Conservation (phyloP, 441 rosid species). For the Oxalis stricta region DNA sequence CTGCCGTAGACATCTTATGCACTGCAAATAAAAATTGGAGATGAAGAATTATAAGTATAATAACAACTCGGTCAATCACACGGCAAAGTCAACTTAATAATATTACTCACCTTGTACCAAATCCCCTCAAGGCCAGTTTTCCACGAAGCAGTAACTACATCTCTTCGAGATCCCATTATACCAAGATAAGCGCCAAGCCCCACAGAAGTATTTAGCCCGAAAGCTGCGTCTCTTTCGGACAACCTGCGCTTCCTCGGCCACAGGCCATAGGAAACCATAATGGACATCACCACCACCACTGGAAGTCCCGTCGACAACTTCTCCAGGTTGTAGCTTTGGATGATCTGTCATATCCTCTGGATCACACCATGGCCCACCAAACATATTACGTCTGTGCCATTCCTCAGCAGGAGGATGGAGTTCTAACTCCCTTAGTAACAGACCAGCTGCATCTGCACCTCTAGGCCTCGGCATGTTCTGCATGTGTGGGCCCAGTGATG, state of each 20-base stretch:
- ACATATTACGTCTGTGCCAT: constrained; percentile 96
- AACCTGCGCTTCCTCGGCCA: constrained; percentile 98
- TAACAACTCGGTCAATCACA: not conserved
- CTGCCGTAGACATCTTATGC: constrained; percentile 95
- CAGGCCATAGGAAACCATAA: constrained; percentile 54
- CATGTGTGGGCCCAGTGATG: constrained; percentile 98
- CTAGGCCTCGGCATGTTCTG: constrained; percentile 99
- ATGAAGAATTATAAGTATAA: not conserved
- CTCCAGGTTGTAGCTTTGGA: constrained; percentile 25
- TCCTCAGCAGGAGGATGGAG: constrained; percentile 98
- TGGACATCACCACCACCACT: constrained; percentile 35
- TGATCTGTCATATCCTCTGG: constrained; percentile 53
- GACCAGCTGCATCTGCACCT: constrained; percentile 99
- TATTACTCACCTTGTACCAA: constrained; percentile 72
- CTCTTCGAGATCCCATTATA: constrained; percentile 97
- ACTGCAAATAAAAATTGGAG: constrained; percentile 29
- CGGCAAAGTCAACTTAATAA: not conserved
- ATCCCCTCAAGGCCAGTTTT: constrained; percentile 93
- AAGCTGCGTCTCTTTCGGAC: constrained; percentile 98
- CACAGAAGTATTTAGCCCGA: constrained; percentile 85
- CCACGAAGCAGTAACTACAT: constrained; percentile 93
- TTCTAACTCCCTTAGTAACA: constrained; percentile 87
- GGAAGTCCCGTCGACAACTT: constrained; percentile 27
- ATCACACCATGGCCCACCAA: constrained; percentile 96
- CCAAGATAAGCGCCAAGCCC: constrained; percentile 97